Evolutionary conservation across 2,329 filamentous ascomycete species (phyloP), one percentile per base, ranked within the genome.

Genomic region (Epichloe amarillans): DNA sequence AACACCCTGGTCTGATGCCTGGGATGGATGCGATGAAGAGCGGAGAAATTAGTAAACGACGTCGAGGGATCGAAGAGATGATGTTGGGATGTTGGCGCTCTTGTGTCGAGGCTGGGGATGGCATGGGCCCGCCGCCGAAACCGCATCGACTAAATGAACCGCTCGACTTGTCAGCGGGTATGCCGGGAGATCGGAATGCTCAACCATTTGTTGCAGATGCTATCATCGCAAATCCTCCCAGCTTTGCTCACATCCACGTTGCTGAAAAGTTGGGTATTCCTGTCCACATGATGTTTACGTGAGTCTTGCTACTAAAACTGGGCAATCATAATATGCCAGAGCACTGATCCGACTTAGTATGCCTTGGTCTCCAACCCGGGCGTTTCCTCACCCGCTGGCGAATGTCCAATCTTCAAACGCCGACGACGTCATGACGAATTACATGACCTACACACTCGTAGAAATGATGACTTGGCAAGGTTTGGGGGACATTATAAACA

Each of bases 391-490:
- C 59, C 89, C 89, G 0, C 72, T 95, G 23, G 88, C 88, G 0
- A 91, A 93, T 56, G 83, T 95, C 51, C 78, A 86, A 55, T 81
- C 80, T 1, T 80, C 83, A 0, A 88, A 88, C 57, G 84, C 84
- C 1, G 87, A 93, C 58, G 74, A 80, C 5, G 79, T 79, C n/a
- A 75, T 88, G 52, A 84, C 86, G 1, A 95, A 93, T 58, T 91
- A 87, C 61, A 74, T 94, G 51, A 86, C 84, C 0, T 95, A 95
- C 60, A 82, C 84, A 0, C 71, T 95, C 19, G 85, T 95, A 2
- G 89, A 95, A 57, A 87, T 94, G 78, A 81, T 95, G 75, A 90
- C 89, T 11, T 95, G 88, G 88, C 88, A 95, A 66, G 89, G 88
- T 0, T 70, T 95, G 4, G 90, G 38, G 38, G 90, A 96, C 65